phyloP scores from a whole-genome alignment of 148 eudicot genomes.

The Silene conica region DNA sequence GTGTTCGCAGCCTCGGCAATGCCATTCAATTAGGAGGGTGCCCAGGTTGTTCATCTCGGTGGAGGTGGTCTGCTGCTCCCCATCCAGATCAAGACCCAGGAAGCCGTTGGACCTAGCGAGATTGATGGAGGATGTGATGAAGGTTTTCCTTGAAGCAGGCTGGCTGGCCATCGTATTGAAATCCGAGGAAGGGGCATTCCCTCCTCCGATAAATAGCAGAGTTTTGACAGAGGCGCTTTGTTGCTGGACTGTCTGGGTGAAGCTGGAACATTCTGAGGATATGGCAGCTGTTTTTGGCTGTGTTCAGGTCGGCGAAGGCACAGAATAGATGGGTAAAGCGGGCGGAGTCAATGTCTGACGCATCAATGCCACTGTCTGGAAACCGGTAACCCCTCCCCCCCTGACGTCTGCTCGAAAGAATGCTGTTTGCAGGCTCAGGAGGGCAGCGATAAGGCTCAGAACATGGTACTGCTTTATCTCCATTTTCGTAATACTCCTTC shows the following conservation, averaged over 20 bases:
- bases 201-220: conserved; percentile 60
- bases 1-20: conserved; percentile 25
- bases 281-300: conserved; percentile 32
- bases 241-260: conserved; percentile 36
- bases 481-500: neutral
- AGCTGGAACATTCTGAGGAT: conserved; percentile 30
- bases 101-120: conserved; percentile 37
- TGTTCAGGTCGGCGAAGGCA: conserved; percentile 51
- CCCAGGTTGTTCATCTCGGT: conserved; percentile 42
- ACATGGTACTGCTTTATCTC: neutral
- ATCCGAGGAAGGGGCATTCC: neutral
- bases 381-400: conserved; percentile 51
- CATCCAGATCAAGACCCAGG: conserved; percentile 58
- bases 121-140: conserved; percentile 49
- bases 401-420: conserved; percentile 26
- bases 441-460: neutral
- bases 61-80: conserved; percentile 34
- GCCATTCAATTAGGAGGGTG: conserved; percentile 44
- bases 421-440: conserved; percentile 12
- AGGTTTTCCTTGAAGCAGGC: conserved; percentile 31
- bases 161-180: conserved; percentile 44
- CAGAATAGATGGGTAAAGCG: conserved; percentile 72
- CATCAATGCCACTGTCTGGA: conserved; percentile 36
- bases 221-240: conserved; percentile 42
- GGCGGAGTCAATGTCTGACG: conserved; percentile 46